Percentiles rank a stretch among this genome's conserved stretches.
These are phyloP conservation scores for Paracamarosporium sp. DNA, from an alignment of 2,329 filamentous ascomycete genomes.

Conservation along the genomic window DNA sequence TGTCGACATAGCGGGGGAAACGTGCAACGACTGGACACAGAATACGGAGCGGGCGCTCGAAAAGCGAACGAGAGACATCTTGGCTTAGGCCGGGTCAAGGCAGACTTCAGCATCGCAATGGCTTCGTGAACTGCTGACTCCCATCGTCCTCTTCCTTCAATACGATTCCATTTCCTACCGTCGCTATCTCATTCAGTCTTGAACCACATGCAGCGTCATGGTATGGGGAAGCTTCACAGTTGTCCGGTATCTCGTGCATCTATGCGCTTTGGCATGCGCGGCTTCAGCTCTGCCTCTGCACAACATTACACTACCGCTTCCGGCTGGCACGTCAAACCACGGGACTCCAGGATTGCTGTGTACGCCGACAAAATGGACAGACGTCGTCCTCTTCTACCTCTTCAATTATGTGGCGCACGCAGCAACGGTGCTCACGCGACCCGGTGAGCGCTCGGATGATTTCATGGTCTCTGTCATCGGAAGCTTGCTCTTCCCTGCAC, in stretches of 20 bases:
- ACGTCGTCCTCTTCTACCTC: constrained; percentile 40
- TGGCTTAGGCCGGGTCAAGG: not conserved
- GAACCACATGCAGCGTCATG: not conserved
- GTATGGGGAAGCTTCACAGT: not conserved
- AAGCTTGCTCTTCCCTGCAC: constrained; percentile 30
- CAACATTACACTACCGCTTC: constrained; percentile 26
- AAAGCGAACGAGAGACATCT: constrained; percentile 6
- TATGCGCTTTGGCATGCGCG: constrained; percentile 3
- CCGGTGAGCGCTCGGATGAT: constrained; percentile 32
- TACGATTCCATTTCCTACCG: too few species aligned
- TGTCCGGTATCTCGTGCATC: not conserved
- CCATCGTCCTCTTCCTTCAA: too few species aligned
- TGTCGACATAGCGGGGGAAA: not conserved
- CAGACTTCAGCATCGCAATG: constrained; percentile 5
- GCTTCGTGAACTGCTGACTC: too few species aligned
- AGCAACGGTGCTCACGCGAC: constrained; percentile 38
- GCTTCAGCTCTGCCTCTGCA: constrained; percentile 12
- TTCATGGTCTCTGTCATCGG: constrained; percentile 20
- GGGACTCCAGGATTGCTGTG: constrained; percentile 28
- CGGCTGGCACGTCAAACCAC: constrained; percentile 22
- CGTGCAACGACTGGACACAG: constrained; percentile 3
- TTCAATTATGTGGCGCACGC: constrained; percentile 47
- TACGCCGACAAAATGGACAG: constrained; percentile 30
- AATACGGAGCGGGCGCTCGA: constrained; percentile 1
- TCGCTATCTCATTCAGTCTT: not conserved